Evolutionary conservation across 108 stramenopile species (phyloP).

Genomic region (Cyclotella choctawhatcheeana): DNA sequence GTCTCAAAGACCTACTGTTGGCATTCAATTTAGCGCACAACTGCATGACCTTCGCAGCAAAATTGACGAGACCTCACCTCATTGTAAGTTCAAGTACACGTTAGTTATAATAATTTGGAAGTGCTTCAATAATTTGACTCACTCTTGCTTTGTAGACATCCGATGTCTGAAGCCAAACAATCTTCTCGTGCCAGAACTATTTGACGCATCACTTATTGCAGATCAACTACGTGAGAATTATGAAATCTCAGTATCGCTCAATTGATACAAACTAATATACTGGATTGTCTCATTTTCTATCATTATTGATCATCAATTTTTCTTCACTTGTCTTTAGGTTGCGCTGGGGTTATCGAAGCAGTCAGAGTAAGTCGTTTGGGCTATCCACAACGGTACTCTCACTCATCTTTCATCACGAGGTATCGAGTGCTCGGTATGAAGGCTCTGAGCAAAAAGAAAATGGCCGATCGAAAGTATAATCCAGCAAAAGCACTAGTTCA

Average conservation of each 20-base stretch:
- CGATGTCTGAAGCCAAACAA: conserved; percentile 90
- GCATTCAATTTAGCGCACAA: conserved; percentile 63
- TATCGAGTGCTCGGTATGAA: conserved; percentile 55
- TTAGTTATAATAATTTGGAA: too few relatives aligned
- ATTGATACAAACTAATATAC: too few relatives aligned
- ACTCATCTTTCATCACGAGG: conserved; percentile 64
- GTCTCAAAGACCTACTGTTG: conserved; percentile 61
- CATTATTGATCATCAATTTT: too few relatives aligned
- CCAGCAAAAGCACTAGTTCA: conserved; percentile 35
- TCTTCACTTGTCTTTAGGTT: too few relatives aligned
- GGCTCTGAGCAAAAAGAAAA: conserved; percentile 19
- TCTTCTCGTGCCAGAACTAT: conserved; percentile 66
- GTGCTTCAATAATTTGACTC: too few relatives aligned
- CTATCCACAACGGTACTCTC: conserved; percentile 81
- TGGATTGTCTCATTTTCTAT: too few relatives aligned
- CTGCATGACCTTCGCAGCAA: conserved; percentile 61
- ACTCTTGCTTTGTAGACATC: conserved; percentile 52
- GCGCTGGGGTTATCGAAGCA: conserved; percentile 89
- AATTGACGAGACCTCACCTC: conserved; percentile 62
- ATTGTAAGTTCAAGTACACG: too few relatives aligned
- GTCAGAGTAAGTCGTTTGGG: conserved; percentile 85
- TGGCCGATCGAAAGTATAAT: conserved; percentile 8
- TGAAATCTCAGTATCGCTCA: too few relatives aligned
- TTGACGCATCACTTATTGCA: conserved; percentile 74
- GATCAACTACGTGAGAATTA: conserved; percentile 87